Evolutionary conservation across 352 stramenopile species (phyloP).

Genomic region (Pythium plurisporium): DNA sequence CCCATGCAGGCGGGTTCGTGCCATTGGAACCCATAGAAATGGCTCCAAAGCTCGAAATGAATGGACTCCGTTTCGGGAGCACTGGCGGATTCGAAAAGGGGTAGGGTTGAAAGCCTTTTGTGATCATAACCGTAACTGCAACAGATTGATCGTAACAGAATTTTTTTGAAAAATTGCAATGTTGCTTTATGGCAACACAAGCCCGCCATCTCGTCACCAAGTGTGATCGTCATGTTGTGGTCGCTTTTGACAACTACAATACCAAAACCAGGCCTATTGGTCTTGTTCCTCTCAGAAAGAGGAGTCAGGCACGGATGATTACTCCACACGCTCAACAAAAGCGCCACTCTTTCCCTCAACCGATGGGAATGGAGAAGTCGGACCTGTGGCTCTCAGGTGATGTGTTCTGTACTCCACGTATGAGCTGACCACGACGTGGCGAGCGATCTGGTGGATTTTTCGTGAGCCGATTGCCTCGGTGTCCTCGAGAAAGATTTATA

Average conservation of each 20-base stretch:
- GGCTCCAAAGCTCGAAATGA: slow-evolving; percentile 22
- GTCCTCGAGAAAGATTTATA: too few species aligned
- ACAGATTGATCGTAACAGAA: neutral
- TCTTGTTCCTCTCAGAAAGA: too few species aligned
- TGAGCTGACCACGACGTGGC: too few species aligned
- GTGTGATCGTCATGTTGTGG: slow-evolving; percentile 9
- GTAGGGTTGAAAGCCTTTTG: slow-evolving; percentile 20
- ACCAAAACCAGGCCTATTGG: neutral
- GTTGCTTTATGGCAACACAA: slow-evolving; percentile 16
- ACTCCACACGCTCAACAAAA: too few species aligned
- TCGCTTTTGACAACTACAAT: neutral
- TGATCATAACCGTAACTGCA: slow-evolving; percentile 2
- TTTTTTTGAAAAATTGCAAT: neutral
- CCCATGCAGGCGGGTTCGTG: slow-evolving; percentile 3
- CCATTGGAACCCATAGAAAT: slow-evolving; percentile 7
- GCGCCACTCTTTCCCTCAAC: too few species aligned
- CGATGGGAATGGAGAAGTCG: too few species aligned
- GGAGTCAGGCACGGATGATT: too few species aligned
- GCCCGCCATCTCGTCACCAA: neutral
- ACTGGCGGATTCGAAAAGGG: slow-evolving; percentile 10
- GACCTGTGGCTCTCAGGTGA: too few species aligned
- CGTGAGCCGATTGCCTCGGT: too few species aligned
- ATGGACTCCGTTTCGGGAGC: slow-evolving; percentile 5
- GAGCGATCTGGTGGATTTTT: too few species aligned
- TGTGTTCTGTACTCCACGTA: too few species aligned